phyloP scores from a whole-genome alignment of 2,329 filamentous ascomycete species.

The Dothideomycetes sp. region DNA sequence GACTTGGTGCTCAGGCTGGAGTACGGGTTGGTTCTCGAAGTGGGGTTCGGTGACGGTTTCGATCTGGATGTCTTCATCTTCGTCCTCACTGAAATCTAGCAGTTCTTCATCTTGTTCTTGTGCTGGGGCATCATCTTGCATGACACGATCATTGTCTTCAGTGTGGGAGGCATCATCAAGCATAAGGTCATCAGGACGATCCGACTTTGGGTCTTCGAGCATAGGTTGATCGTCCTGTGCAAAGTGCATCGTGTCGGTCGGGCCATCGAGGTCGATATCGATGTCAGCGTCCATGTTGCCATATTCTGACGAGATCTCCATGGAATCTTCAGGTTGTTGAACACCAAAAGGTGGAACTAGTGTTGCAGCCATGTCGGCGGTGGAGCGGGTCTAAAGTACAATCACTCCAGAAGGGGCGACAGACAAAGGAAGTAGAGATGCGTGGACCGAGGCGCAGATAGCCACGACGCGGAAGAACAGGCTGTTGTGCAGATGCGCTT shows the following conservation, averaged over 20 bases:
- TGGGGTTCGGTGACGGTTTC: background rate
- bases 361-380: constrained; percentile 15
- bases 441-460: too few relatives aligned
- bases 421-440: too few relatives aligned
- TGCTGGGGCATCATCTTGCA: constrained; percentile 14
- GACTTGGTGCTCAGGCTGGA: background rate
- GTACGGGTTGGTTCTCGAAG: background rate
- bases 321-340: constrained; percentile 38
- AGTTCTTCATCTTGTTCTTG: constrained; percentile 27
- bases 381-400: too few relatives aligned
- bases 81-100: constrained; percentile 29
- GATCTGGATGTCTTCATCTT: constrained; percentile 15
- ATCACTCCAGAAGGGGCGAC: too few relatives aligned
- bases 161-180: constrained; percentile 22
- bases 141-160: constrained; percentile 15
- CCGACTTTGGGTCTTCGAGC: constrained; percentile 42
- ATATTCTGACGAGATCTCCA: constrained; percentile 46
- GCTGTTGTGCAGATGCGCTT: too few relatives aligned
- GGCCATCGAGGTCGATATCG: constrained; percentile 51
- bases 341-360: constrained; percentile 17
- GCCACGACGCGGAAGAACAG: too few relatives aligned
- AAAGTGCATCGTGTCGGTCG: constrained; percentile 22
- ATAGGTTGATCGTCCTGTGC: constrained; percentile 45
- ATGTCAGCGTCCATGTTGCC: constrained; percentile 42
- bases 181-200: constrained; percentile 23